phyloP scores from a whole-genome alignment of 108 stramenopile species.

The Nitzschia inconspicua region DNA sequence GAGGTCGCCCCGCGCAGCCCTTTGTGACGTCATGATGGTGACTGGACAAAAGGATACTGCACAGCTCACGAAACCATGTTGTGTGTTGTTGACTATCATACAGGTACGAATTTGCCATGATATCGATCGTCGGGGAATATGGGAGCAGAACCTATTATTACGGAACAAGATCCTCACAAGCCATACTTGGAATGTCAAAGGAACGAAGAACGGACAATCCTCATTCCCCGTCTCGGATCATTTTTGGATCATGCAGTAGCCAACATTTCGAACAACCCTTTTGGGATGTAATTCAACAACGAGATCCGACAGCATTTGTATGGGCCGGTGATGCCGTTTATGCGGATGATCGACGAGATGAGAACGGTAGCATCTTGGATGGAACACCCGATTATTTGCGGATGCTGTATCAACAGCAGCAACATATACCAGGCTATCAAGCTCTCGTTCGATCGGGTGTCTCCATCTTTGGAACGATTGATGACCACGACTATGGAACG shows the following conservation, averaged over 20 bases:
- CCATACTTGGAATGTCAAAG: no score
- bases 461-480: slow-evolving; percentile 70
- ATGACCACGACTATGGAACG: slow-evolving; percentile 84
- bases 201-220: no score
- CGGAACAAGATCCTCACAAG: no score
- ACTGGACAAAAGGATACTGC: no score
- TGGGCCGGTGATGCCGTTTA: slow-evolving; percentile 89
- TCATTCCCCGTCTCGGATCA: slow-evolving; percentile 42
- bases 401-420: slow-evolving; percentile 47
- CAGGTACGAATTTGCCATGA: no score
- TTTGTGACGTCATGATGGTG: no score
- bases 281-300: slow-evolving; percentile 58
- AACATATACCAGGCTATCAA: slow-evolving; percentile 46
- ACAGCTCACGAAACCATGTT: no score
- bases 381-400: slow-evolving; percentile 34
- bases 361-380: slow-evolving; percentile 4
- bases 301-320: slow-evolving; percentile 68
- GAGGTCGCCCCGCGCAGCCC: no score
- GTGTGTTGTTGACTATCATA: no score
- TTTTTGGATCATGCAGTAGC: slow-evolving; percentile 77
- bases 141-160: no score
- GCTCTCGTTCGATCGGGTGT: slow-evolving; percentile 31
- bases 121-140: no score
- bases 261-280: slow-evolving; percentile 66
- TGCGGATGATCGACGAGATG: slow-evolving; percentile 39